phyloP scores from a whole-genome alignment of 768 basidiomycete species.

The Suillus tomentosus region DNA sequence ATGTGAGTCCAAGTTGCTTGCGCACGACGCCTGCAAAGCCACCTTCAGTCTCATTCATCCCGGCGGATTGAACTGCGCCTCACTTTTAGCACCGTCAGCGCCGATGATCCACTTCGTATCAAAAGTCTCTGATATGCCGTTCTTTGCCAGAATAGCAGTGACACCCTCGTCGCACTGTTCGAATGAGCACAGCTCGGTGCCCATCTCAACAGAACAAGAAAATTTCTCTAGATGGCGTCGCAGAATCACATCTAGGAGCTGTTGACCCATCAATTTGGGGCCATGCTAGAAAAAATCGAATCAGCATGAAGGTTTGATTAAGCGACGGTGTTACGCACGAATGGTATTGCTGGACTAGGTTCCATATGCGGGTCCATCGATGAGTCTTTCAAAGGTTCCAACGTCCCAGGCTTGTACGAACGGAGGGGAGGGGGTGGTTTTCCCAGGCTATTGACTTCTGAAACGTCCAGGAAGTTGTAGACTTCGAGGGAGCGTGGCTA shows the following conservation, averaged over 20 bases:
- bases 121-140: conserved; percentile 8
- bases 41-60: neutral
- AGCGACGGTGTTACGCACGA: conserved; percentile 20
- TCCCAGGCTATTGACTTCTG: conserved; percentile 35
- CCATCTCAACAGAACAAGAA: conserved; percentile 37
- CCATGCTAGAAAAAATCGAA: neutral
- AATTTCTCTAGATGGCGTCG: conserved; percentile 24
- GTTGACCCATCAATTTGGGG: conserved; percentile 13
- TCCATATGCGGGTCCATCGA: conserved; percentile 20
- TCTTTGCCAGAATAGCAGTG: conserved; percentile 16
- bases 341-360: conserved; percentile 27
- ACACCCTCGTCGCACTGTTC: conserved; percentile 37
- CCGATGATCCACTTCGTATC: conserved; percentile 17
- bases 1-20: conserved; percentile 15
- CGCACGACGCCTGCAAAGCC: conserved; percentile 6
- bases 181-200: conserved; percentile 36
- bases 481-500: conserved; percentile 48
- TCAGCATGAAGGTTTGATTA: neutral
- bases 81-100: conserved; percentile 22
- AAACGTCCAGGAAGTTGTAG: conserved; percentile 39
- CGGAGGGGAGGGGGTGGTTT: conserved; percentile 31
- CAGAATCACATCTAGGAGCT: conserved; percentile 29
- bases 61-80: neutral
- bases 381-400: conserved; percentile 10
- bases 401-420: conserved; percentile 29